phyloP scores from a whole-genome alignment of 768 basidiomycete genomes.

The Leucocoprinus leucothites region DNA sequence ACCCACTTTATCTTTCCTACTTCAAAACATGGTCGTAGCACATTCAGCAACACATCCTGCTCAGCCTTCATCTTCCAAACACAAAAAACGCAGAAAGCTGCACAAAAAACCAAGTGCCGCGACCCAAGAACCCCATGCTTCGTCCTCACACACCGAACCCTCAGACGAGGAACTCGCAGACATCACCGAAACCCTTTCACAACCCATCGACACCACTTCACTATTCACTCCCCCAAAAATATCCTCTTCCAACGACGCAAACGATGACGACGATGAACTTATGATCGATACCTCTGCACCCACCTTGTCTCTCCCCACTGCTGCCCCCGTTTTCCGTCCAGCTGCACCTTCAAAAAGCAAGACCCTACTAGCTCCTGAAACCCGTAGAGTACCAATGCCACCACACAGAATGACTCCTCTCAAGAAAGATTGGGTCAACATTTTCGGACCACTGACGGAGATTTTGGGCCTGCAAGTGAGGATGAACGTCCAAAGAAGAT shows the following conservation, averaged over 20 bases:
- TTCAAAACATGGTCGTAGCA: conserved; percentile 38
- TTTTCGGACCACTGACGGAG: conserved; percentile 95
- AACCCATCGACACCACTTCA: conserved; percentile 13
- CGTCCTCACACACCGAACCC: conserved; percentile 17
- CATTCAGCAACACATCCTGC: conserved; percentile 19
- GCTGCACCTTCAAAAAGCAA: conserved; percentile 52
- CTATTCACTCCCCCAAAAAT: conserved; percentile 9
- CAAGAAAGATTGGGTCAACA: conserved; percentile 94
- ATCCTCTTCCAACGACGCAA: conserved; percentile 5
- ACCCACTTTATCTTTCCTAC: background rate
- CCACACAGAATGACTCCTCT: conserved; percentile 97
- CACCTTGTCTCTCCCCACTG: conserved; percentile 36
- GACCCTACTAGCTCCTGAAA: conserved; percentile 71
- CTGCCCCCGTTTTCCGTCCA: conserved; percentile 68
- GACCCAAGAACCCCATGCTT: conserved; percentile 10
- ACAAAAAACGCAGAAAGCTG: conserved; percentile 36
- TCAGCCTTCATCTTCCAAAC: conserved; percentile 16
- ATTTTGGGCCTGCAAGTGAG: conserved; percentile 92
- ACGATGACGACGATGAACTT: conserved; percentile 29
- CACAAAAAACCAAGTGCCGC: conserved; percentile 15
- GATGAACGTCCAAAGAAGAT: conserved; percentile 90
- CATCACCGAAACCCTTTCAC: conserved; percentile 17
- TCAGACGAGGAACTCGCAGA: conserved; percentile 24
- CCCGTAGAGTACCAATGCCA: conserved; percentile 86
- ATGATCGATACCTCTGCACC: conserved; percentile 33